Evolutionary conservation across 805 yeast species (phyloP), one percentile per base, ranked within the genome.

Genomic region (Nadsonia fulvescens): DNA sequence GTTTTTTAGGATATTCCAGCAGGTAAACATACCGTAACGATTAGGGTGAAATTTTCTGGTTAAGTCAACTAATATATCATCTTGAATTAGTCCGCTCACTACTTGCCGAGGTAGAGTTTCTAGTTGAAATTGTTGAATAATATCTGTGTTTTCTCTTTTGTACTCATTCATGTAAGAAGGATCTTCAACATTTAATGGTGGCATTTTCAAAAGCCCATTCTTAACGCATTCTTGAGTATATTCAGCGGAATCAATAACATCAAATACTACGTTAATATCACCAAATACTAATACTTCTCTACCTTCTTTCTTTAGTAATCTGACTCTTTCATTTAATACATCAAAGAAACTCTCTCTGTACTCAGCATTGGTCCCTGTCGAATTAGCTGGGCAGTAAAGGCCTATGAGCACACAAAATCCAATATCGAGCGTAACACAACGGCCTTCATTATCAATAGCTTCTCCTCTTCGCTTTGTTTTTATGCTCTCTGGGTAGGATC

Each of bases 361-460:
- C 2, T 70, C 92, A 15, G 67, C 73, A 14, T 65, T 74, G 0
- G 81, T 66, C 1, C 61, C 65, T 47, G 58, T 56, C 0, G 95
- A 78, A 44, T 81, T 79, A 1, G 96, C 96, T 0, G 96, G 96
- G 44, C 95, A 86, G 42, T 86, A 86, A 1, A 68, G 41, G 28
- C 68, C 63, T 34, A 57, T 61, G 1, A 70, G 65, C 1, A 54
- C 53, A 32, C 46, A 49, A 5, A 20, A 30, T 1, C 53, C 54
- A 13, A 83, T 42, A 41, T 89, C 96, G 1, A 83, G 49, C 4
- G 78, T 60, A 2, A 82, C 61, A 32, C 78, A 66, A 22, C 98
- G 55, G 2, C 96, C 96, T 45, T 89, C 89, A n/a, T 63, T 43
- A 43, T 86, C 98, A 1, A 89, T 38, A 5, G 52, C 48, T 9